These are phyloP conservation scores for Plasmodium vivax DNA, from an alignment of 169 alveolate genomes.

Conservation along the genomic window DNA sequence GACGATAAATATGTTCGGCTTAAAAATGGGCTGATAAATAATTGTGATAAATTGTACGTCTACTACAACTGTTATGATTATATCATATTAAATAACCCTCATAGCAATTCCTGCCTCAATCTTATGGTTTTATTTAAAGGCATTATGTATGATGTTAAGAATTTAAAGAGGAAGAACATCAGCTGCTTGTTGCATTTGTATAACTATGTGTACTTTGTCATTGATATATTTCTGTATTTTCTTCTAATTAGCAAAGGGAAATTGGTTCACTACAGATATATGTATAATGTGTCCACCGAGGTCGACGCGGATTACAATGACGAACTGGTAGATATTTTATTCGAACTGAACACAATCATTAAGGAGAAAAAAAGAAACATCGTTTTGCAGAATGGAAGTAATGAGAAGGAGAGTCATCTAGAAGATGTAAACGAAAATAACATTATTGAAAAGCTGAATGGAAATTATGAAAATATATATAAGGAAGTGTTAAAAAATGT, in stretches of 20 bases:
- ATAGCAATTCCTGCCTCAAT: slow-evolving; percentile 60
- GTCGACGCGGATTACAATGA: slow-evolving; percentile 46
- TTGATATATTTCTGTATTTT: slow-evolving; percentile 41
- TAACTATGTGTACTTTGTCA: slow-evolving; percentile 50
- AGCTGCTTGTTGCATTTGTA: slow-evolving; percentile 61
- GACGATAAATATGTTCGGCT: slow-evolving; percentile 58
- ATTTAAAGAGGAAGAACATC: slow-evolving; percentile 61
- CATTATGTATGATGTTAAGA: slow-evolving; percentile 67
- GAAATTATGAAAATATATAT: slow-evolving; percentile 56
- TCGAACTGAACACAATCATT: slow-evolving; percentile 45
- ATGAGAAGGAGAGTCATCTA: neutral
- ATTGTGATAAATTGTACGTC: slow-evolving; percentile 35
- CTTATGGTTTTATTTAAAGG: slow-evolving; percentile 72
- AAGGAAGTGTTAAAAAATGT: slow-evolving; percentile 35
- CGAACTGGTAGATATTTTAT: slow-evolving; percentile 49
- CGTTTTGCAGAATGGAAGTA: neutral
- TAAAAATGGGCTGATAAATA: slow-evolving; percentile 45
- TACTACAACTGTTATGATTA: slow-evolving; percentile 71
- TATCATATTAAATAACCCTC: slow-evolving; percentile 66
- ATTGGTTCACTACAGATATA: slow-evolving; percentile 49
- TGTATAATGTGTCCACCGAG: slow-evolving; percentile 12
- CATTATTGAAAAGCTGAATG: slow-evolving; percentile 61
- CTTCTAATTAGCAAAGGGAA: slow-evolving; percentile 74
- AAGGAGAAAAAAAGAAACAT: slow-evolving; percentile 41
- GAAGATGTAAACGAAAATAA: slow-evolving; percentile 57